Evolutionary conservation across 2,329 filamentous ascomycete genomes (phyloP), one percentile per base, ranked within the genome.

Genomic region (Arachnopeziza araneosa): DNA sequence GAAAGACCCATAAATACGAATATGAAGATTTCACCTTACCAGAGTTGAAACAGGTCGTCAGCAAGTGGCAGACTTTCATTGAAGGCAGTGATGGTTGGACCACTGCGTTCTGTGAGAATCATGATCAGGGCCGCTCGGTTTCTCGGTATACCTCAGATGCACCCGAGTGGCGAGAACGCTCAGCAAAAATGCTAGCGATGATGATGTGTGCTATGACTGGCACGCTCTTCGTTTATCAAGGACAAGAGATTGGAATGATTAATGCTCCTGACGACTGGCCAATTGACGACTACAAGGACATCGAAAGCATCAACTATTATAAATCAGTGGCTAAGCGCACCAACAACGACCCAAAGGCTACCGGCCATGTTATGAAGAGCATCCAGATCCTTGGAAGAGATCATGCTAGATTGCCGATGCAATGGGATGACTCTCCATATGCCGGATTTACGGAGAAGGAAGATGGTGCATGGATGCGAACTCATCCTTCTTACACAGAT

Each of bases 321-420:
- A 73, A 77, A 0, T 78, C 78, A 14, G 76, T 78, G 0, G 62
- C 74, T 1, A 69, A 71, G n/a, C 74, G 66, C 8, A 66, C 67
- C 17, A 61, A 68, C 24, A 66, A 77, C 1, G 76, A 79, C 57
- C 63, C 64, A 0, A 73, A 75, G 50, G 73, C 71, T 26, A 72
- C 83, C 1, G 75, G 74, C 14, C 75, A 78, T 48, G 81, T 79
- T 0, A 78, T 80, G 66, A 71, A 75, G 9, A 76, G 82, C 49
- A 75, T 89, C 56, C 80, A 85, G 63, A 77, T 80, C 60, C 79
- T 88, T 30, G 85, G 80, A 75, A 78, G 64, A 83, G 88, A 91
- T 72, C 88, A 91, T 70, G 84, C 83, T 12, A 80, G 88, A 49
- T 83, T 85, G 0, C 87, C 88, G 0, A 85, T 91, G 71, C 87